A percentile compares a stretch with the other conserved stretches of the same genome.
Conservation (phyloP, 2,329 filamentous ascomycete species). For the Alternaria infectoria region DNA sequence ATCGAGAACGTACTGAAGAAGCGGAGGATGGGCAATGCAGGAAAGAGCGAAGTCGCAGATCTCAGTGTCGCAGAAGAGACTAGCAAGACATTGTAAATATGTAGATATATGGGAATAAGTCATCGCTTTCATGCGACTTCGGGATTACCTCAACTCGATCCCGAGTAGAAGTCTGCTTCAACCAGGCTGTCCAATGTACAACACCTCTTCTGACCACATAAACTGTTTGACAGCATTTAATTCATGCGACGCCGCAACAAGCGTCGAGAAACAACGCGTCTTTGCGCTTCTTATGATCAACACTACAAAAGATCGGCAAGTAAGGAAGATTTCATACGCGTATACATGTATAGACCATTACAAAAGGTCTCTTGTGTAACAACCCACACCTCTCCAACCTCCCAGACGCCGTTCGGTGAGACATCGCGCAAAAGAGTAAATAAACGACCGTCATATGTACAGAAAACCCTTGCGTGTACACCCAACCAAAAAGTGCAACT, state of each 20-base stretch:
- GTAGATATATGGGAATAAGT: background rate
- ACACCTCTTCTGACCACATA: background rate
- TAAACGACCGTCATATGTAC: background rate
- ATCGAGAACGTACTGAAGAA: constrained; percentile 98
- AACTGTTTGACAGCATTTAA: background rate
- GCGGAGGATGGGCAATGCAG: constrained; percentile 38
- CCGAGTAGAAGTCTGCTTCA: constrained; percentile 3
- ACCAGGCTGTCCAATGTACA: background rate
- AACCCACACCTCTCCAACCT: background rate
- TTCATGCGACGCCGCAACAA: background rate
- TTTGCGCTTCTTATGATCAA: background rate
- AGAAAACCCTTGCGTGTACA: background rate
- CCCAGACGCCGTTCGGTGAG: background rate
- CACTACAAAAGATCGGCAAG: background rate
- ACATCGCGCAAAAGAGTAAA: background rate
- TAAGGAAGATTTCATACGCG: background rate
- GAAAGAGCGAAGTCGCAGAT: constrained; percentile 15
- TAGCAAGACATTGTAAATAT: constrained; percentile 1
- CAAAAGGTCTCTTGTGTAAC: background rate
- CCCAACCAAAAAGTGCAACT: background rate
- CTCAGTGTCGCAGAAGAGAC: constrained; percentile 9
- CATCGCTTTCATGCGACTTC: background rate
- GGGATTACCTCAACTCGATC: background rate
- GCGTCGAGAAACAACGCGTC: background rate
- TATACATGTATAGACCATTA: background rate